A percentile compares a stretch with the other conserved stretches of the same genome.
Conservation (phyloP, 176 grass and related monocot genomes). For the Saccharum officinarum region DNA sequence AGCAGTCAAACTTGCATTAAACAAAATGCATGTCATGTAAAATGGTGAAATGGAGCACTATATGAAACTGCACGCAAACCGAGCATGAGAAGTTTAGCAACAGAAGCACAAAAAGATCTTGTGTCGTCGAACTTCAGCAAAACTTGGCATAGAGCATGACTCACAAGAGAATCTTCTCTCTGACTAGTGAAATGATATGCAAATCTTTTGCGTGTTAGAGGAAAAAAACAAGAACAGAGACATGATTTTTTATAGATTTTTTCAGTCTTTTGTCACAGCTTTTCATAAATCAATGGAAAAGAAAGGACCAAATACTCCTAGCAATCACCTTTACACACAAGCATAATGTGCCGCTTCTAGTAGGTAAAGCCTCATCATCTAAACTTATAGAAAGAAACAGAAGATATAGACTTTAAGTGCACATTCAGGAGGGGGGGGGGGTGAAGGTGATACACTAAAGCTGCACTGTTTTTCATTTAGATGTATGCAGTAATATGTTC, state of each 20-base stretch:
- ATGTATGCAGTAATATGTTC: not conserved
- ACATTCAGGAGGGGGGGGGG: not conserved
- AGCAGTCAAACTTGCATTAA: slow-evolving; percentile 8
- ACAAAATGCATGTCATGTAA: slow-evolving; percentile 10
- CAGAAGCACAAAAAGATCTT: not conserved
- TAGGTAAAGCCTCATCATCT: not conserved
- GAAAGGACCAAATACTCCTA: not conserved
- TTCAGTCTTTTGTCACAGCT: not conserved
- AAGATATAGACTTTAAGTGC: not conserved
- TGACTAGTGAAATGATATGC: not conserved
- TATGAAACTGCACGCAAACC: not conserved
- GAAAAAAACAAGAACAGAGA: not conserved
- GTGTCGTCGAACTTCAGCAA: not conserved
- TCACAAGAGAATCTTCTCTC: not conserved
- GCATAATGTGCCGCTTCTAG: not conserved
- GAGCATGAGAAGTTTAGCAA: not conserved
- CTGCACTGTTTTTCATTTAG: not conserved
- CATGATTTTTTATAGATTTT: not conserved
- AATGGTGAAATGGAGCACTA: slow-evolving; percentile 1
- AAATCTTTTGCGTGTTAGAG: not conserved
- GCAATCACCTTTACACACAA: not conserved
- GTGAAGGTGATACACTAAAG: not conserved
- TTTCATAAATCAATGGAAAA: not conserved
- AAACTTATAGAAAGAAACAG: slow-evolving; percentile 16
- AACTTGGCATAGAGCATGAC: not conserved